These are phyloP conservation scores for Chlamydomonas incerta DNA, from an alignment of 139 green algal genomes.

Conservation along the genomic window DNA sequence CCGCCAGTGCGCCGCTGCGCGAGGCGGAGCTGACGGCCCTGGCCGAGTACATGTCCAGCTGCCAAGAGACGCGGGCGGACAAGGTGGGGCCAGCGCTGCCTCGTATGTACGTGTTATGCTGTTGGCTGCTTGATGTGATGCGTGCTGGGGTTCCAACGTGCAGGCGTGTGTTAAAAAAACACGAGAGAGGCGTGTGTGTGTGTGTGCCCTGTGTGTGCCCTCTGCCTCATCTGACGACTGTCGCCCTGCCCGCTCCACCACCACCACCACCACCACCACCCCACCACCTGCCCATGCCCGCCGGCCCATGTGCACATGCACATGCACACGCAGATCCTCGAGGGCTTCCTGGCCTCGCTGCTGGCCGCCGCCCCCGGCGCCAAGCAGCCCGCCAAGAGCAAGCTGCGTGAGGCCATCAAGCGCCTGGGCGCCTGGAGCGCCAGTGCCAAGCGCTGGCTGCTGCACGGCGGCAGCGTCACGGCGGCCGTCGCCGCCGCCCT, in stretches of 20 bases:
- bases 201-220: too few relatives aligned
- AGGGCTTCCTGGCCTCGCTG: conserved; percentile 60
- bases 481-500: not conserved
- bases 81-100: too few relatives aligned
- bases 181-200: too few relatives aligned
- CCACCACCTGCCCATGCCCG: not conserved
- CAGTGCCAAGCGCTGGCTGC: not conserved
- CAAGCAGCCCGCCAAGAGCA: conserved; percentile 65
- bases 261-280: not conserved
- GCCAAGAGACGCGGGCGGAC: conserved; percentile 37
- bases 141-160: too few relatives aligned
- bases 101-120: not conserved
- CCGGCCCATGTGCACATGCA: not conserved
- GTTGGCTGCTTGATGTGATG: not conserved
- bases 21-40: conserved; percentile 56
- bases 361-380: conserved; percentile 17
- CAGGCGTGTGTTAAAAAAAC: too few relatives aligned
- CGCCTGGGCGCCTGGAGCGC: conserved; percentile 21
- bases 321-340: conserved; percentile 32
- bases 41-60: conserved; percentile 46
- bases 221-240: too few relatives aligned
- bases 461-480: not conserved
- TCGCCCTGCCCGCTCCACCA: too few relatives aligned
- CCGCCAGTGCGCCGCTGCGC: conserved; percentile 1
- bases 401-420: conserved; percentile 45